Evolutionary conservation across 2,329 filamentous ascomycete genomes (phyloP).

Genomic region (Sclerotinia minor): DNA sequence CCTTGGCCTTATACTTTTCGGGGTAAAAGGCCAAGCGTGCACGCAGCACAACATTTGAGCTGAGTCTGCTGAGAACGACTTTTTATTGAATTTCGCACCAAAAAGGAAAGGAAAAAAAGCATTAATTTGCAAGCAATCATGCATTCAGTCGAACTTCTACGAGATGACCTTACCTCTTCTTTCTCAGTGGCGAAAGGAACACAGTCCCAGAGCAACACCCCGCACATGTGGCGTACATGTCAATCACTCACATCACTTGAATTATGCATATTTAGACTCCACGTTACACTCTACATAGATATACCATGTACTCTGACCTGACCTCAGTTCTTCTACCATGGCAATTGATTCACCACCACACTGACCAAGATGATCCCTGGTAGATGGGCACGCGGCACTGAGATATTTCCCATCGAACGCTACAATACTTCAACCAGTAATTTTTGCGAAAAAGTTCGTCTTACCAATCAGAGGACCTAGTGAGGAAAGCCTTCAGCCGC

Average conservation of each 20-base stretch:
- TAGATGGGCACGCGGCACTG: background rate
- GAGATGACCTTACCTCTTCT: background rate
- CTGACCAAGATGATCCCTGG: background rate
- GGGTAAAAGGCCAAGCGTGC: background rate
- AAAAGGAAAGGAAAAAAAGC: background rate
- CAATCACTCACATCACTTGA: background rate
- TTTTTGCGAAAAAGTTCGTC: background rate
- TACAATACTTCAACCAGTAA: background rate
- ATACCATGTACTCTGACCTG: background rate
- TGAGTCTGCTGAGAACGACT: background rate
- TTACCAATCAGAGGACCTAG: background rate
- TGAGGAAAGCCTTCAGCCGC: background rate
- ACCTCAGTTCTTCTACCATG: background rate
- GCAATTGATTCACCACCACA: constrained; percentile 1
- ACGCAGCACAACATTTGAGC: background rate
- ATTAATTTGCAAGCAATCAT: background rate
- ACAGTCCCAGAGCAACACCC: constrained; percentile 1
- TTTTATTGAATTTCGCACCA: background rate
- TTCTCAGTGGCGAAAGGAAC: background rate
- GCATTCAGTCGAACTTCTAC: constrained; percentile 10
- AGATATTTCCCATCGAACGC: background rate
- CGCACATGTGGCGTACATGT: background rate
- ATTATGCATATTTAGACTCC: background rate
- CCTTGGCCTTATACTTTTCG: too few species aligned
- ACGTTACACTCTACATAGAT: background rate